Evolutionary conservation across 2,329 filamentous ascomycete species (phyloP).

Genomic region (Apiospora phragmitis): DNA sequence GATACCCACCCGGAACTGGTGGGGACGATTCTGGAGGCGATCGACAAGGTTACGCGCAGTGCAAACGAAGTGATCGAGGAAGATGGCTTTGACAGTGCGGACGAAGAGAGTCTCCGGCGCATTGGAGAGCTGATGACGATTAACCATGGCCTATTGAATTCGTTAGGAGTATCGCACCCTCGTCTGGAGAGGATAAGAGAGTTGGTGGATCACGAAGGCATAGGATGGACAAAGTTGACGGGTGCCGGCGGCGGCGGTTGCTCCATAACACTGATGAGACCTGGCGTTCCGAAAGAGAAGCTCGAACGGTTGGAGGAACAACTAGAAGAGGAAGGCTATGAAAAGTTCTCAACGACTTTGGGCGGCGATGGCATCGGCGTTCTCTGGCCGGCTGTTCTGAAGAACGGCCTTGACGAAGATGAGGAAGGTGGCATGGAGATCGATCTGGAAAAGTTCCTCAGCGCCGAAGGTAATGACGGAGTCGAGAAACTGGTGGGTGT

Average conservation of each 20-base stretch:
- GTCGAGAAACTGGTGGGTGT: conserved; percentile 89
- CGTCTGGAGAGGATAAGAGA: conserved; percentile 89
- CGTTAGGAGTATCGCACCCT: conserved; percentile 91
- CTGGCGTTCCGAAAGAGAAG: conserved; percentile 56
- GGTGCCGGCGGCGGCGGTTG: conserved; percentile 95
- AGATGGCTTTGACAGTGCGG: conserved; percentile 67
- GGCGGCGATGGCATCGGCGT: conserved; percentile 94
- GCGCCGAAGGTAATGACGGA: conserved; percentile 78
- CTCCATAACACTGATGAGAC: conserved; percentile 85
- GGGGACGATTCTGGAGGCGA: conserved; percentile 78
- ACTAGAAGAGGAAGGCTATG: conserved; percentile 72
- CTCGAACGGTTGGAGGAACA: conserved; percentile 64
- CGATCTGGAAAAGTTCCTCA: conserved; percentile 79
- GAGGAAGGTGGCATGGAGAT: conserved; percentile 87
- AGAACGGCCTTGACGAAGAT: conserved; percentile 79
- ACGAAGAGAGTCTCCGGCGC: conserved; percentile 64
- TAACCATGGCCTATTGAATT: conserved; percentile 90
- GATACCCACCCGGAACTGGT: conserved; percentile 74
- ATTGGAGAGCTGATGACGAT: conserved; percentile 88
- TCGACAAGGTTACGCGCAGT: conserved; percentile 68
- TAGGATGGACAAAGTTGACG: conserved; percentile 97
- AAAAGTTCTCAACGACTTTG: conserved; percentile 83
- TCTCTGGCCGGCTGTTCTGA: conserved; percentile 86
- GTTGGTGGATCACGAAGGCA: conserved; percentile 81
- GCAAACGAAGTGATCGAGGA: conserved; percentile 56